phyloP scores from a whole-genome alignment of 768 basidiomycete genomes.

The Kwoniella mangroviensis region DNA sequence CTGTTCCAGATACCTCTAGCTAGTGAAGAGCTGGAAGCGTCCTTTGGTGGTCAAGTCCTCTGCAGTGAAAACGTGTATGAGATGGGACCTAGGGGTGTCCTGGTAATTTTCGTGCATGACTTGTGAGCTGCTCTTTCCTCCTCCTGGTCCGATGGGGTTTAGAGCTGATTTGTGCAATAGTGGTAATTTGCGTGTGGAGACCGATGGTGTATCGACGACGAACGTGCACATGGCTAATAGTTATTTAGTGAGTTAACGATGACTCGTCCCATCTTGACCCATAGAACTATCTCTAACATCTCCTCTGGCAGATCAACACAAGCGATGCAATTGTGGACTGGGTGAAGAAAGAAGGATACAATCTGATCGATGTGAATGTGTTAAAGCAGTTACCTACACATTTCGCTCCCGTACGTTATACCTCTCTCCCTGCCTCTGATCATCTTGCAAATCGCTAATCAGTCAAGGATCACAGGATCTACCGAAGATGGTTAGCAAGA shows the following conservation, averaged over 20 bases:
- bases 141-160: too few species aligned
- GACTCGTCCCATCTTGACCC: neutral
- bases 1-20: conserved; percentile 84
- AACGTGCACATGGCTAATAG: conserved; percentile 79
- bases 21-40: conserved; percentile 66
- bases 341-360: conserved; percentile 70
- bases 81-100: conserved; percentile 57
- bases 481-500: conserved; percentile 32
- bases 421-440: too few species aligned
- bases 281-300: conserved; percentile 6
- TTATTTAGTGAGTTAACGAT: conserved; percentile 68
- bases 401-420: conserved; percentile 17
- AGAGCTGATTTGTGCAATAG: too few species aligned
- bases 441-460: too few species aligned
- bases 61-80: conserved; percentile 80
- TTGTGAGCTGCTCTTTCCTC: conserved; percentile 72
- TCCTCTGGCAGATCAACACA: conserved; percentile 71
- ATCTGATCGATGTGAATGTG: conserved; percentile 84
- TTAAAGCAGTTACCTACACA: conserved; percentile 58
- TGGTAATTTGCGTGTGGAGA: conserved; percentile 82
- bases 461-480: conserved; percentile 5
- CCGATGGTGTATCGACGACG: conserved; percentile 67
- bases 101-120: conserved; percentile 91
- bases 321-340: conserved; percentile 79
- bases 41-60: conserved; percentile 81